Conservation (phyloP, 2,329 filamentous ascomycete genomes). For the Aspergillus melleus region DNA sequence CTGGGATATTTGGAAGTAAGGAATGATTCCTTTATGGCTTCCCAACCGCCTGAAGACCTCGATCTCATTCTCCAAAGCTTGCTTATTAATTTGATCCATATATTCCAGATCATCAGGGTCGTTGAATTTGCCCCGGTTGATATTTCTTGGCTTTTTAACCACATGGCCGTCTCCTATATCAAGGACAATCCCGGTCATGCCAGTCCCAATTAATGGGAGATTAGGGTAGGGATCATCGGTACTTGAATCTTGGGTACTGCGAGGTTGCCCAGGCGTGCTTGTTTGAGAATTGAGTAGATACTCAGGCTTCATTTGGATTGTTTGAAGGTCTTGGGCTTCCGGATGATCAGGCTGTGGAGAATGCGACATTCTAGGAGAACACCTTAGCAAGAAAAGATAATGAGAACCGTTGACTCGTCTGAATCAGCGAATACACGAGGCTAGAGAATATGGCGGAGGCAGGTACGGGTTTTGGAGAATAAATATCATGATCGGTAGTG, state of each 20-base stretch:
- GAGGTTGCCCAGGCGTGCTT: background rate
- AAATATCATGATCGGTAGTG: too few species aligned
- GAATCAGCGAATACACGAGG: background rate
- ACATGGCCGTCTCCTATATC: conserved; percentile 8
- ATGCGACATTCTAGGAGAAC: background rate
- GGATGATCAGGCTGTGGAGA: too few species aligned
- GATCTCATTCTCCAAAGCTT: conserved; percentile 19
- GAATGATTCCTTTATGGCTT: conserved; percentile 16
- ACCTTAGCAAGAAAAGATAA: background rate
- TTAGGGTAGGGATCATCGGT: conserved; percentile 7
- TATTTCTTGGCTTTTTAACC: conserved; percentile 12
- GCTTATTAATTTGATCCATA: conserved; percentile 19
- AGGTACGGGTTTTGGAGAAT: background rate
- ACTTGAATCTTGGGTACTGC: background rate
- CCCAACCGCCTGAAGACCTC: conserved; percentile 18
- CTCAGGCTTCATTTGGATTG: background rate
- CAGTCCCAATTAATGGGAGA: conserved; percentile 8
- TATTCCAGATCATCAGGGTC: conserved; percentile 22
- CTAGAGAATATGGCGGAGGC: background rate
- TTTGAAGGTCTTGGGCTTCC: background rate
- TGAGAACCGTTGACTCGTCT: background rate
- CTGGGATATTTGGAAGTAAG: conserved; percentile 15
- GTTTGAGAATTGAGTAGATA: background rate
- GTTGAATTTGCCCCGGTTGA: background rate
- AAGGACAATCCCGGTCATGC: conserved; percentile 13